Conservation (phyloP, 1,139 yeast genomes). For the Zygoascus meyerae region DNA sequence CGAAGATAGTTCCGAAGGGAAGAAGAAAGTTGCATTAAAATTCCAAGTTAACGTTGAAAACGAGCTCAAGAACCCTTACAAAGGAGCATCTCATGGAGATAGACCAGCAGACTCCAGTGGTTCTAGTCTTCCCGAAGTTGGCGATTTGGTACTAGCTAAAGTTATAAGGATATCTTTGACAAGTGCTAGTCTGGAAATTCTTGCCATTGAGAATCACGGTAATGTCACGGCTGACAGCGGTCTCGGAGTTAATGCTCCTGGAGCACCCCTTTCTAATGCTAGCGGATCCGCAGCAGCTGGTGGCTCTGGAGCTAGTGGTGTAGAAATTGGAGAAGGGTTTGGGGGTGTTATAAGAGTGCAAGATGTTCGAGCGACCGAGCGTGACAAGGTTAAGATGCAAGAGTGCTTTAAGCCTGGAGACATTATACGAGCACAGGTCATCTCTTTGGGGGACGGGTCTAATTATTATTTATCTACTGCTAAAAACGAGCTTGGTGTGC, state of each 20-base stretch:
- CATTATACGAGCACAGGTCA: constrained; percentile 65
- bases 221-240: constrained; percentile 60
- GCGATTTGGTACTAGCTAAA: constrained; percentile 73
- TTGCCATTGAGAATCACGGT: constrained; percentile 68
- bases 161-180: constrained; percentile 60
- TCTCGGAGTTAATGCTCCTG: constrained; percentile 55
- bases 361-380: constrained; percentile 85
- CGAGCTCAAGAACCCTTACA: constrained; percentile 32
- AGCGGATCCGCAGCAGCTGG: constrained; percentile 31
- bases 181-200: constrained; percentile 78
- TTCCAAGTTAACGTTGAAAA: constrained; percentile 36
- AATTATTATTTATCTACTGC: constrained; percentile 89
- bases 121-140: constrained; percentile 66
- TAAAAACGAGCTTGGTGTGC: constrained; percentile 85
- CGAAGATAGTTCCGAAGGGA: constrained; percentile 17
- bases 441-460: constrained; percentile 90
- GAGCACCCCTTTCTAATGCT: constrained; percentile 41
- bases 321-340: constrained; percentile 82
- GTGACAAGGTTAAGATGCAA: constrained; percentile 76
- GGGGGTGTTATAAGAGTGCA: constrained; percentile 83
- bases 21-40: constrained; percentile 16
- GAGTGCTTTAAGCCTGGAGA: constrained; percentile 90
- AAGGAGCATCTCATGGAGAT: constrained; percentile 16
- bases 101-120: constrained; percentile 26
- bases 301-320: constrained; percentile 36